These are phyloP conservation scores for Nakaseomyces delphensis DNA, from an alignment of 1,139 yeast species.

Conservation along the genomic window DNA sequence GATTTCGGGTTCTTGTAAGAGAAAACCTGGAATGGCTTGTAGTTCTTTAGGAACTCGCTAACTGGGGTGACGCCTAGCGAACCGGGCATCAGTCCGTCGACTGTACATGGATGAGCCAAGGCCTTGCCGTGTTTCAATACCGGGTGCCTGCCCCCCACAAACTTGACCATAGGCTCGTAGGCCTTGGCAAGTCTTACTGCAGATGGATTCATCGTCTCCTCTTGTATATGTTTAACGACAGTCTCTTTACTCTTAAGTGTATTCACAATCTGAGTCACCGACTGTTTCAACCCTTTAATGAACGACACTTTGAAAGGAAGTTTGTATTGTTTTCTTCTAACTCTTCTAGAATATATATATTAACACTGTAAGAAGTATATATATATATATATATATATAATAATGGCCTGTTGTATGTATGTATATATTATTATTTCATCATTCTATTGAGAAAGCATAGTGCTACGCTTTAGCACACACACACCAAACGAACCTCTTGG, in stretches of 20 bases:
- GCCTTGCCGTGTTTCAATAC: conserved; percentile 25
- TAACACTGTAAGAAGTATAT: too few relatives aligned
- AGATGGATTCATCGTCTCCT: conserved; percentile 31
- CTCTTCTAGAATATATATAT: too few relatives aligned
- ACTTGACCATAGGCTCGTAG: conserved; percentile 51
- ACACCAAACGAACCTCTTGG: too few relatives aligned
- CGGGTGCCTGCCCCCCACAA: conserved; percentile 43
- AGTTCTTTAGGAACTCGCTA: conserved; percentile 25
- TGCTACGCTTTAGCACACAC: too few relatives aligned
- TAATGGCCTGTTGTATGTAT: too few relatives aligned
- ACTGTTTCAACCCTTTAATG: conserved; percentile 4
- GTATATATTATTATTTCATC: too few relatives aligned
- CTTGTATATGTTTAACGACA: too few relatives aligned
- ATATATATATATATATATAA: too few relatives aligned
- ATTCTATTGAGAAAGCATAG: too few relatives aligned
- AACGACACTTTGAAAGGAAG: conserved; percentile 4
- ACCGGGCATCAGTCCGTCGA: conserved; percentile 37
- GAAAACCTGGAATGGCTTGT: conserved; percentile 26
- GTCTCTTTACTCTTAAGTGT: conserved; percentile 1
- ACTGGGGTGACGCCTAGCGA: conserved; percentile 27
- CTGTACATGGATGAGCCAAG: conserved; percentile 42
- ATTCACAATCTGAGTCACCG: conserved; percentile 5
- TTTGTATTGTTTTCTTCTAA: too few relatives aligned
- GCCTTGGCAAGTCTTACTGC: conserved; percentile 28
- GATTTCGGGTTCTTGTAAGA: conserved; percentile 29